A percentile compares a stretch with the other conserved stretches of the same genome.
phyloP scores from a whole-genome alignment of 2,329 filamentous ascomycete species.

The Ilyonectria mors-panacis region DNA sequence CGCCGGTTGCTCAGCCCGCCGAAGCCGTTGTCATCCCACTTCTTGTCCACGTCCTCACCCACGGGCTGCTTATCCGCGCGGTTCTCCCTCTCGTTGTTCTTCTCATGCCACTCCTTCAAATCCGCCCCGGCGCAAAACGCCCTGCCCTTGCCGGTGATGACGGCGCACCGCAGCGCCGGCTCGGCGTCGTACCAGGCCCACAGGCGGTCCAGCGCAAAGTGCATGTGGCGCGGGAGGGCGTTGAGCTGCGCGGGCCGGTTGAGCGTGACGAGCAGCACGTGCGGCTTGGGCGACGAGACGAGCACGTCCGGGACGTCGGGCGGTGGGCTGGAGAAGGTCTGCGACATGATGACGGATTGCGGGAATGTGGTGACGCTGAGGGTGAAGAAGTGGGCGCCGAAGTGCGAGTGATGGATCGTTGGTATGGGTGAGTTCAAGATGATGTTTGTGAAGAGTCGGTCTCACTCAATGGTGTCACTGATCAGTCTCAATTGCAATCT shows the following conservation, averaged over 20 bases:
- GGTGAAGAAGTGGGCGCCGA: slow-evolving; percentile 40
- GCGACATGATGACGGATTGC: slow-evolving; percentile 41
- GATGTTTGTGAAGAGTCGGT: background rate
- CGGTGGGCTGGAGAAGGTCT: slow-evolving; percentile 54
- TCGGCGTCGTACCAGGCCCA: slow-evolving; percentile 76
- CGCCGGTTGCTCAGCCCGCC: slow-evolving; percentile 75
- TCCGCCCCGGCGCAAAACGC: slow-evolving; percentile 80
- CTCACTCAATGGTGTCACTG: background rate
- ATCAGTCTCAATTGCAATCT: background rate
- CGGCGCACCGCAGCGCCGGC: slow-evolving; percentile 71
- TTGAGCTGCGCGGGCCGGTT: slow-evolving; percentile 73
- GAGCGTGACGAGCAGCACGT: slow-evolving; percentile 73
- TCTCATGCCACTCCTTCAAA: slow-evolving; percentile 73
- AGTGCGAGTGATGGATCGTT: slow-evolving; percentile 34
- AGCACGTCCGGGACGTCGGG: slow-evolving; percentile 59
- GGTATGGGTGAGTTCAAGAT: slow-evolving; percentile 9
- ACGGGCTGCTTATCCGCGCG: background rate
- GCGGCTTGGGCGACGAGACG: slow-evolving; percentile 66
- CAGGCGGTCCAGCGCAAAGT: slow-evolving; percentile 63
- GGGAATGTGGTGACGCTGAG: slow-evolving; percentile 26
- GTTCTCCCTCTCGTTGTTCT: slow-evolving; percentile 51
- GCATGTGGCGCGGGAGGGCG: slow-evolving; percentile 65
- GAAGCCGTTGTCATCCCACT: slow-evolving; percentile 62
- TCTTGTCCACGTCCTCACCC: slow-evolving; percentile 60
- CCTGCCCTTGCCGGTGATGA: slow-evolving; percentile 73